Conservation (phyloP, 139 green algal species). For the Choricystis sp. region DNA sequence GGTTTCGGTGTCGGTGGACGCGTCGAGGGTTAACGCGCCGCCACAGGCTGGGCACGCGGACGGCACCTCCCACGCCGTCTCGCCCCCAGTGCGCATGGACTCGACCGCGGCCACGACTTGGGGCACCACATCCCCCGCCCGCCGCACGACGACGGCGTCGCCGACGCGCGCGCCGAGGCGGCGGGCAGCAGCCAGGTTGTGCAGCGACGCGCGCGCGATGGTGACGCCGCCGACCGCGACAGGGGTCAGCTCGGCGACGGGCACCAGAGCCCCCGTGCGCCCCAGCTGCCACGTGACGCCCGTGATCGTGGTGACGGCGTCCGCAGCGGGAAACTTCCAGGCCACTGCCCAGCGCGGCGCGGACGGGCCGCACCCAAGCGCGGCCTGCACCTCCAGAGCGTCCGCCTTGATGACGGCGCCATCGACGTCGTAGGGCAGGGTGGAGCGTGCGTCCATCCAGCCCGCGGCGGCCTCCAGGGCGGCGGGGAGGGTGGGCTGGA, state of each 20-base stretch:
- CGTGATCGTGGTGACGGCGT: slow-evolving; percentile 19
- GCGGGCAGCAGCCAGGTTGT: slow-evolving; percentile 23
- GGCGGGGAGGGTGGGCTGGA: neutral
- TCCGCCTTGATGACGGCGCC: slow-evolving; percentile 37
- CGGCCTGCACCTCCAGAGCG: slow-evolving; percentile 1
- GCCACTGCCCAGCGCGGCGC: slow-evolving; percentile 32
- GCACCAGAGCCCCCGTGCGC: slow-evolving; percentile 15
- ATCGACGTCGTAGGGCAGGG: slow-evolving; percentile 29
- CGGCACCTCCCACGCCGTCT: neutral
- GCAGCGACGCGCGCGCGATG: slow-evolving; percentile 21
- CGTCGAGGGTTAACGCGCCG: slow-evolving; percentile 1
- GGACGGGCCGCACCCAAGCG: neutral
- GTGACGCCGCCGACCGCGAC: slow-evolving; percentile 25
- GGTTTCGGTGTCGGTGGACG: neutral
- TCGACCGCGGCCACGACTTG: slow-evolving; percentile 11
- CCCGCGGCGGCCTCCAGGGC: slow-evolving; percentile 11
- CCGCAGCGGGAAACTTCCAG: slow-evolving; percentile 30
- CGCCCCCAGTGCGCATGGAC: neutral
- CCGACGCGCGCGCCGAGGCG: slow-evolving; percentile 14
- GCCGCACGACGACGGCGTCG: slow-evolving; percentile 23
- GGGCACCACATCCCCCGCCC: slow-evolving; percentile 39
- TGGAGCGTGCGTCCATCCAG: slow-evolving; percentile 17
- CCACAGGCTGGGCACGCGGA: slow-evolving; percentile 12
- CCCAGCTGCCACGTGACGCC: slow-evolving; percentile 25
- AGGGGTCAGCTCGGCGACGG: slow-evolving; percentile 23